Evolutionary conservation across 208 protist species (phyloP), one percentile per base, ranked within the genome.

Genomic region (Phytomonas sp.): DNA sequence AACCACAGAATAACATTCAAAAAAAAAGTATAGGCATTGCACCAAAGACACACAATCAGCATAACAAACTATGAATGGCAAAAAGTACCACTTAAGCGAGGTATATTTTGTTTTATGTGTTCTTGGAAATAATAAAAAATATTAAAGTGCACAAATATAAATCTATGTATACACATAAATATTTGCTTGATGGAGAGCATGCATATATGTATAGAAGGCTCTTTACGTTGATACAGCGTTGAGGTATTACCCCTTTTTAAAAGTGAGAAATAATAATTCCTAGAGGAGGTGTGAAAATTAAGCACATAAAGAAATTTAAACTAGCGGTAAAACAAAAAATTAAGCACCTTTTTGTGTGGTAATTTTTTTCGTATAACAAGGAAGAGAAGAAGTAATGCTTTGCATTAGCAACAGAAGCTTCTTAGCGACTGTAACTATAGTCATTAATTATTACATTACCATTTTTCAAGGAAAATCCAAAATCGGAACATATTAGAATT

Each of bases 171-270:
- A 45, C 29, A 63, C 29, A 63, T 4, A 71, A 40, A 52, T 19
- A 42, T 45, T 29, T 67, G 45, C 67, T 37, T 59, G 49, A 70
- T 52, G 42, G 71, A 34, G 49, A 66, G 71, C 60, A 61, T 66
- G 63, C 16, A 36, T 68, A 40, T 49, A 59, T 65, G 65, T 70
- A 31, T 34, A 59, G 11, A 14, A 37, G 36, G 40, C 31, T 40
- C 37, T 10, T 30, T 49, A 34, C 11, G 59, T 32, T 31, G 26
- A 34, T n/a, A 37, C 1, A n/a, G 40, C 29, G 42, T 59, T 61
- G 34, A 66, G 23, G 34, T 60, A 60, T 60, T 6, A 31, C 4
- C 0, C 64, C 29, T 29, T 23, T 52, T 36, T 68, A 16, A 29
- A 73, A 34, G 29, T 49, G 34, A 11, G 56, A 59, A 29, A 26